phyloP scores from a whole-genome alignment of 345 rosid genomes.

The Kernera saxatilis region DNA sequence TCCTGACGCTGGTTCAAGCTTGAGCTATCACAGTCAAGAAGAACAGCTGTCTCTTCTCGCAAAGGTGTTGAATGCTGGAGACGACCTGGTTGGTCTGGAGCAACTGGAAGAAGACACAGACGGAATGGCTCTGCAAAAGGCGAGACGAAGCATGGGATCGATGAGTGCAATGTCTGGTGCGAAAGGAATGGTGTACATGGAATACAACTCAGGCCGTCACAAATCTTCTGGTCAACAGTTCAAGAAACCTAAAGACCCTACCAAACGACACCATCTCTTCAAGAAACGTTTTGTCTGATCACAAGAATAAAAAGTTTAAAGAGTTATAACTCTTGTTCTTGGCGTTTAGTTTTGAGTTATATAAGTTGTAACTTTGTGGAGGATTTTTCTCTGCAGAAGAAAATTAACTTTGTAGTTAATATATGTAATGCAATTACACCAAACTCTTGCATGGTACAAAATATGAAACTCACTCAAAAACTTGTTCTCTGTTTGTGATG shows the following conservation, averaged over 20 bases:
- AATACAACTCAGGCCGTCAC: constrained; percentile 52
- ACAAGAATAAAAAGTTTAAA: no score
- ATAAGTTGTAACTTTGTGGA: no score
- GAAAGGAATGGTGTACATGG: constrained; percentile 83
- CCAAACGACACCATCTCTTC: constrained; percentile 71
- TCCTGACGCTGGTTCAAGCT: constrained; percentile 67
- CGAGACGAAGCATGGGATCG: constrained; percentile 55
- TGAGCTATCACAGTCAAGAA: constrained; percentile 59
- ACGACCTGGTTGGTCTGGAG: constrained; percentile 77
- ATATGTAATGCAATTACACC: no score
- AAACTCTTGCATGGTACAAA: no score
- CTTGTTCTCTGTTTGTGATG: no score
- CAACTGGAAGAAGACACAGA: constrained; percentile 88
- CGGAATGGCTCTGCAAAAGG: constrained; percentile 72
- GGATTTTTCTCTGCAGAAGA: no score
- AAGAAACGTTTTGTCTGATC: constrained; percentile 49
- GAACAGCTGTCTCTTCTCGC: constrained; percentile 73
- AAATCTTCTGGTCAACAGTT: constrained; percentile 41
- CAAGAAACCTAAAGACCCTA: constrained; percentile 79
- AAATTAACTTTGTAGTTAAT: no score
- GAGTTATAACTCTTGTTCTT: no score
- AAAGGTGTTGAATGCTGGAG: constrained; percentile 85
- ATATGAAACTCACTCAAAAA: no score
- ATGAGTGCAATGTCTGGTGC: constrained; percentile 94
- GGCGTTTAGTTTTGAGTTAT: no score